These are phyloP conservation scores for Botryococcus braunii DNA, from an alignment of 163 green algal species.

Conservation along the genomic window DNA sequence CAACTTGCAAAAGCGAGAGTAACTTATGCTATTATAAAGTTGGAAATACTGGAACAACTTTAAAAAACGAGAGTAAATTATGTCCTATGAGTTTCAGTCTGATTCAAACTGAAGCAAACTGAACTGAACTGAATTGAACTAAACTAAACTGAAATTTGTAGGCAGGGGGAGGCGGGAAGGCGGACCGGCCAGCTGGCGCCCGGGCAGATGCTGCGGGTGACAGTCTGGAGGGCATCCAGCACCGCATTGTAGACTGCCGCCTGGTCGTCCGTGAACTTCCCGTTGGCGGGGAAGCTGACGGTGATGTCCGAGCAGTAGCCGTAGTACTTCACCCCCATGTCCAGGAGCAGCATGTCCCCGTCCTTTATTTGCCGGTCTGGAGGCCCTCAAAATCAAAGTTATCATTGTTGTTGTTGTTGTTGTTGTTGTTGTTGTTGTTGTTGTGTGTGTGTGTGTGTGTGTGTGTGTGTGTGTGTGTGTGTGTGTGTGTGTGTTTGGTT, in stretches of 20 bases:
- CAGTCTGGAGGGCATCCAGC: constrained; percentile 53
- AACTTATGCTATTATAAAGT: too few species aligned
- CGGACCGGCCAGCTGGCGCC: constrained; percentile 62
- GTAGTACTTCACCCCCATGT: constrained; percentile 75
- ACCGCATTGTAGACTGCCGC: constrained; percentile 66
- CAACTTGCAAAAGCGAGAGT: too few species aligned
- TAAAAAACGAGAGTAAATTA: too few species aligned
- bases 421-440: too few species aligned
- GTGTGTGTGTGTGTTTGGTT: too few species aligned
- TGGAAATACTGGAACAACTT: too few species aligned
- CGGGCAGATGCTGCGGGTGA: constrained; percentile 60
- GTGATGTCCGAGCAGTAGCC: constrained; percentile 72
- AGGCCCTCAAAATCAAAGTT: not conserved
- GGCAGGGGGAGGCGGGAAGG: constrained; percentile 4
- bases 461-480: too few species aligned
- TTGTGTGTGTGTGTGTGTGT: too few species aligned
- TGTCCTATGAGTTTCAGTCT: too few species aligned
- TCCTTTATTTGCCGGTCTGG: constrained; percentile 53
- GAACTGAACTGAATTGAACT: not conserved
- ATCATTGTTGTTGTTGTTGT: too few species aligned
- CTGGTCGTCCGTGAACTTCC: constrained; percentile 61
- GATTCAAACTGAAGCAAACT: not conserved
- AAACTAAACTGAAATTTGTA: not conserved
- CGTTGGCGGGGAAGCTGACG: constrained; percentile 49
- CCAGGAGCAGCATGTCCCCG: constrained; percentile 71